Conservation (phyloP, 768 basidiomycete genomes). For the Serendipita vermifera region DNA sequence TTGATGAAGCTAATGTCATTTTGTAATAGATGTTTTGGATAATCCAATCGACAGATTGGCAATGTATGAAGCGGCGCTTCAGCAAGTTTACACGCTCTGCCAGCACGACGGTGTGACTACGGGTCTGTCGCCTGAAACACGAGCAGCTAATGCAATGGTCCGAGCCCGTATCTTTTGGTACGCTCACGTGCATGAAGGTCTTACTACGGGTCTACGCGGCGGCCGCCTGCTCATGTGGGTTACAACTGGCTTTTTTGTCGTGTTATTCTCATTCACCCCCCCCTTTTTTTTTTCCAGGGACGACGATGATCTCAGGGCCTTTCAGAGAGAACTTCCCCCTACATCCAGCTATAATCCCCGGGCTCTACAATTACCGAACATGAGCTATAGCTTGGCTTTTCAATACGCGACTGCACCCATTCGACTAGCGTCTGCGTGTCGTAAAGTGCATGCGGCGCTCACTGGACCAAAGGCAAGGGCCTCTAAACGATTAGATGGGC, state of each 20-base stretch:
- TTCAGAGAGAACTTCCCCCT: conserved; percentile 36
- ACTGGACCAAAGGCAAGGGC: conserved; percentile 67
- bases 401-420: conserved; percentile 59
- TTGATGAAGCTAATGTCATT: conserved; percentile 10
- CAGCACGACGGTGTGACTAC: conserved; percentile 36
- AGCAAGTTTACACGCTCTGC: conserved; percentile 70
- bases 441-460: conserved; percentile 61
- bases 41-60: conserved; percentile 31
- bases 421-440: conserved; percentile 60
- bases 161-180: conserved; percentile 81
- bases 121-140: not conserved
- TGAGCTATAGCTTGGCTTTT: conserved; percentile 40
- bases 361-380: conserved; percentile 26
- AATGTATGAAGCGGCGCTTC: conserved; percentile 70
- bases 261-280: not conserved
- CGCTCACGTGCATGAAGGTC: conserved; percentile 71
- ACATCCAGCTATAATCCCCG: conserved; percentile 10
- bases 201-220: conserved; percentile 71
- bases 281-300: conserved; percentile 30
- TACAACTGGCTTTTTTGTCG: not conserved
- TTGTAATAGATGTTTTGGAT: not conserved
- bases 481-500: conserved; percentile 44
- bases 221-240: conserved; percentile 69
- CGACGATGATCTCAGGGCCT: conserved; percentile 61
- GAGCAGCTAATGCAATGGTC: conserved; percentile 32